Percentiles rank a stretch among this genome's conserved stretches.
phyloP scores from a whole-genome alignment of 192 early-diverging fungal genomes.

The Umbelopsis ramanniana region DNA sequence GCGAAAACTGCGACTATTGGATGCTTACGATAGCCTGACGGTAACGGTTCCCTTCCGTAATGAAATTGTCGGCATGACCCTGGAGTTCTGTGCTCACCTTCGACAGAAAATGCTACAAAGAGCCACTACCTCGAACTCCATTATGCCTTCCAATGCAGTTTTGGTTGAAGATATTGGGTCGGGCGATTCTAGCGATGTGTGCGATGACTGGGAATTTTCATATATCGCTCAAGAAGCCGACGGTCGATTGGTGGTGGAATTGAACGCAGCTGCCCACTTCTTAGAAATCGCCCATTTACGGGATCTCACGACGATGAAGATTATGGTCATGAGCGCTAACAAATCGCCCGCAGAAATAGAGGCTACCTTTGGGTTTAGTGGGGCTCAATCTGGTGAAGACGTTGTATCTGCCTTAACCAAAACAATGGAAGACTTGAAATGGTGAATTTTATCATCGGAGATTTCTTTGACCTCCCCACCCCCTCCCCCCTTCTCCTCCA shows the following conservation, averaged over 20 bases:
- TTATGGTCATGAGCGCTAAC: slow-evolving; percentile 25
- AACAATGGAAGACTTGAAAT: slow-evolving; percentile 30
- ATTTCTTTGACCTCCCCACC: not conserved
- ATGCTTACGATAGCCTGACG: slow-evolving; percentile 20
- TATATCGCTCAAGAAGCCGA: slow-evolving; percentile 25
- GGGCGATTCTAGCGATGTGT: not conserved
- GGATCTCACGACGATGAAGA: slow-evolving; percentile 24
- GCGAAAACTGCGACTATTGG: slow-evolving; percentile 19
- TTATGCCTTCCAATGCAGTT: not conserved
- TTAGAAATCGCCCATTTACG: slow-evolving; percentile 17
- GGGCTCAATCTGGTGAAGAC: slow-evolving; percentile 22
- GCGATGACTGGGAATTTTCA: slow-evolving; percentile 27
- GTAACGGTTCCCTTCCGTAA: slow-evolving; percentile 9
- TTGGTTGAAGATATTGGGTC: slow-evolving; percentile 17
- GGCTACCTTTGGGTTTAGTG: slow-evolving; percentile 15
- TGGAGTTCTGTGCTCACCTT: slow-evolving; percentile 24
- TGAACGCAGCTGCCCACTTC: slow-evolving; percentile 26
- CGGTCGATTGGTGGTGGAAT: slow-evolving; percentile 20
- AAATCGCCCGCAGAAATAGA: slow-evolving; percentile 11
- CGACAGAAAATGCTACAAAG: slow-evolving; percentile 18
- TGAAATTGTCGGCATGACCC: slow-evolving; percentile 4
- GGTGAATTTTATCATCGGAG: slow-evolving; percentile 14
- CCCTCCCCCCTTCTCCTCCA: not conserved
- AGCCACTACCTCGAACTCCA: not conserved
- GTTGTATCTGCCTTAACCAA: slow-evolving; percentile 26